phyloP scores from a whole-genome alignment of 2,329 filamentous ascomycete species.

The Capronia americana region DNA sequence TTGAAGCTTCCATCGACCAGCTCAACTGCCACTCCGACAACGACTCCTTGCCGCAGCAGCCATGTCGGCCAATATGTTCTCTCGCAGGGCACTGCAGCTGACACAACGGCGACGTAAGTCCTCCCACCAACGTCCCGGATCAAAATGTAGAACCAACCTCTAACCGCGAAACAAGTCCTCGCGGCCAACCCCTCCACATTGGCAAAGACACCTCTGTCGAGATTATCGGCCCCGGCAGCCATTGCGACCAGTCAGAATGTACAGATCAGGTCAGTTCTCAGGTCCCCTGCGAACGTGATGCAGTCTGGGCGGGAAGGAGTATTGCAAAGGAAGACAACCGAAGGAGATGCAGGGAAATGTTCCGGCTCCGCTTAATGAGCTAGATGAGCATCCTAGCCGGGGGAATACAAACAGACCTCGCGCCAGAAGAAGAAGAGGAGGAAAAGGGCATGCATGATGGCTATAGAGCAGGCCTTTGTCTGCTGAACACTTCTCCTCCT shows the following conservation, averaged over 20 bases:
- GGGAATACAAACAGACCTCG: background rate
- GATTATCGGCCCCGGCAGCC: slow-evolving; percentile 52
- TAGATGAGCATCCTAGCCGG: background rate
- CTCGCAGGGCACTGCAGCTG: slow-evolving; percentile 56
- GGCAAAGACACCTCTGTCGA: slow-evolving; percentile 49
- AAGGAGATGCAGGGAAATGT: background rate
- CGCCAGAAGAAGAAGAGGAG: background rate
- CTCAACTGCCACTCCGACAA: background rate
- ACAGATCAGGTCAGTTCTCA: slow-evolving; percentile 52
- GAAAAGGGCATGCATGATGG: background rate
- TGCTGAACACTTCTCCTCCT: too few species aligned
- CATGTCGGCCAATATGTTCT: slow-evolving; percentile 50
- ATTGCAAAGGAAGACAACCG: background rate
- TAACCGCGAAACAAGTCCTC: slow-evolving; percentile 47
- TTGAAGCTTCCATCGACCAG: background rate
- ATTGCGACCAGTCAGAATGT: slow-evolving; percentile 51
- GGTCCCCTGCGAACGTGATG: slow-evolving; percentile 13
- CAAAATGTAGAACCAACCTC: background rate
- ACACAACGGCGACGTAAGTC: slow-evolving; percentile 57
- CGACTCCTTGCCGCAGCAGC: slow-evolving; percentile 9
- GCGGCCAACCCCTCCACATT: slow-evolving; percentile 53
- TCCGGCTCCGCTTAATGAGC: background rate
- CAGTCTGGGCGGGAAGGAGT: background rate
- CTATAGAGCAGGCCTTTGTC: background rate
- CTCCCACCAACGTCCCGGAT: background rate